Evolutionary conservation across 352 stramenopile genomes (phyloP), one percentile per base, ranked within the genome.

Genomic region (Thraustochytrium aureum): DNA sequence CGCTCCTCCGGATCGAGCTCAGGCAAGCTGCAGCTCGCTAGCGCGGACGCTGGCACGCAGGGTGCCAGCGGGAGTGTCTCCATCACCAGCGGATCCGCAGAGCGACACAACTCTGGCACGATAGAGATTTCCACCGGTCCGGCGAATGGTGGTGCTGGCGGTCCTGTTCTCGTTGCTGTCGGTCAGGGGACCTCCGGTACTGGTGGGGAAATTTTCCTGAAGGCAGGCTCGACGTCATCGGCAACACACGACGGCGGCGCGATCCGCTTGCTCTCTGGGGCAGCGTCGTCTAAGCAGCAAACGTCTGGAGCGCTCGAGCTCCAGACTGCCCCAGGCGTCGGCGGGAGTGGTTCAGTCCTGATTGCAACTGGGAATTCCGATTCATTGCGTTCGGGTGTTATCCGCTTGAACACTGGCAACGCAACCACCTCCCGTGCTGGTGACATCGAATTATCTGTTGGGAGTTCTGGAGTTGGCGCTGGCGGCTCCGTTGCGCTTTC

Each of bases 21-120:
- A 67, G 94, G 94, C 10, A 84, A 82, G 41, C 82, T 96, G n/a
- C 87, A 79, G 20, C 75, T 97, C 42, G 84, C 84, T 35, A 95
- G 90, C 6, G 86, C 89, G 22, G 86, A 89, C 43, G 91, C 92
- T 12, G 92, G 92, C 14, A 86, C 83, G 61, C 75, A 84, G 74
- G 92, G 92, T n/a, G 86, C 87, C 22, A 95, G 88, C 75, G 91
- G 91, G 1, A 86, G 83, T n/a, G 61, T 92, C 2, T 52, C 75
- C 20, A 45, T 93, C n/a, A 62, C 75, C 3, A 89, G 90, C 47
- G 84, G 87, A 59, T 79, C 87, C 42, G 89, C 91, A 17, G 92
- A 86, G n/a, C 75, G 82, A 39, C 87, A 86, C 37, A 89, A 92
- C 72, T 96, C 89, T 65, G 94, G 94, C 5, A 84, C 79, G 35